Evolutionary conservation across 2,329 filamentous ascomycete genomes (phyloP).

Genomic region (Pseudogymnoascus pannorum): DNA sequence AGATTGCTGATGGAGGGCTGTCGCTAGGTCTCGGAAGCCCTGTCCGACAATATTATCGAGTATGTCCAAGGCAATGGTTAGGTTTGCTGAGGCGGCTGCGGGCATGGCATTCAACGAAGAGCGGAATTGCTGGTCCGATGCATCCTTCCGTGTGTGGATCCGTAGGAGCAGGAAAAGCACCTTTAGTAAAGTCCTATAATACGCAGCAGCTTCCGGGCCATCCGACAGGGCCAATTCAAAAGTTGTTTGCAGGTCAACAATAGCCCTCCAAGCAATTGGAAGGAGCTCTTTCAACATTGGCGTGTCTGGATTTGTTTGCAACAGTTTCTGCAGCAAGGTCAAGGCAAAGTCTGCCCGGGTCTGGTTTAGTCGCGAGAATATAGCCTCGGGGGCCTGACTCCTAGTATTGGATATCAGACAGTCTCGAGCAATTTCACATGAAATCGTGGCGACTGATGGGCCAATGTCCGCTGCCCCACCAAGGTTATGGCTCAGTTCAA

Average conservation of each 20-base stretch:
- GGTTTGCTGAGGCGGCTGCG: conserved; percentile 28
- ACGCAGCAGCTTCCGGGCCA: conserved; percentile 45
- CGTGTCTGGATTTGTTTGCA: conserved; percentile 45
- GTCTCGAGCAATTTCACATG: conserved; percentile 54
- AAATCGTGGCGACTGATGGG: conserved; percentile 42
- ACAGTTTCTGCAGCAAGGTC: conserved; percentile 72
- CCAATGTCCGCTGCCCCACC: conserved; percentile 43
- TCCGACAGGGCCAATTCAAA: conserved; percentile 53
- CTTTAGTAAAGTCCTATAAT: conserved; percentile 78
- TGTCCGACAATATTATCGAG: conserved; percentile 70
- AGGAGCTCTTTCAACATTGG: conserved; percentile 47
- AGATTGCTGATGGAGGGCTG: conserved; percentile 71
- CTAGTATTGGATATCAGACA: conserved; percentile 73
- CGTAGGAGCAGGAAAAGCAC: conserved; percentile 77
- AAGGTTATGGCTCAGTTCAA: conserved; percentile 64
- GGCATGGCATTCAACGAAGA: conserved; percentile 15
- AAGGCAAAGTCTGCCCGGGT: conserved; percentile 74
- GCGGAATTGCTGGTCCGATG: conserved; percentile 27
- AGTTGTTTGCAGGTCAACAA: conserved; percentile 44
- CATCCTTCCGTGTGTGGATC: conserved; percentile 38
- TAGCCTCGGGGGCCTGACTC: conserved; percentile 63
- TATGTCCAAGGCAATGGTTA: conserved; percentile 54
- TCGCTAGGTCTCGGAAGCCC: conserved; percentile 75
- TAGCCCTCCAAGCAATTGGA: conserved; percentile 51
- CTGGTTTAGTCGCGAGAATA: conserved; percentile 74